These are phyloP conservation scores for Boechera retrofracta DNA, from an alignment of 345 rosid genomes.

Conservation along the genomic window DNA sequence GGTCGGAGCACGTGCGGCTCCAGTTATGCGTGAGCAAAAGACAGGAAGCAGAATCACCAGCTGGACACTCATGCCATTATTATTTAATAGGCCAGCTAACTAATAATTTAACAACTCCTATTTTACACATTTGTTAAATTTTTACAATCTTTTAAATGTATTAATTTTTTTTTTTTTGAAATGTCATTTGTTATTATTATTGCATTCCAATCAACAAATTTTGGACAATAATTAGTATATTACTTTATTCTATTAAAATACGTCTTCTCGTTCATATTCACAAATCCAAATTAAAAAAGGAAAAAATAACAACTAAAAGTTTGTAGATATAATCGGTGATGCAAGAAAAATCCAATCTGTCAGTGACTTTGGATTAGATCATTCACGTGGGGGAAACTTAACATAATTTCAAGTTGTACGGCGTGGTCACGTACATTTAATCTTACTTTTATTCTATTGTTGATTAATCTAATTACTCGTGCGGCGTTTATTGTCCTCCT, in stretches of 20 bases:
- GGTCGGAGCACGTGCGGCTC: constrained; percentile 54
- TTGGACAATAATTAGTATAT: background rate
- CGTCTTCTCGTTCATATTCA: constrained; percentile 25
- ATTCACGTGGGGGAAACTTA: constrained; percentile 43
- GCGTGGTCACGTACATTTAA: constrained; percentile 44
- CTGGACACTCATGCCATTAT: constrained; percentile 26
- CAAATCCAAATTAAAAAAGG: background rate
- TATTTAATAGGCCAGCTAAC: background rate
- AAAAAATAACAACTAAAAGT: background rate
- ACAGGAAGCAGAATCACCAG: constrained; percentile 44
- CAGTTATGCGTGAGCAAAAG: constrained; percentile 50
- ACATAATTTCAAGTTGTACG: constrained; percentile 32
- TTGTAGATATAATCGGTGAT: background rate
- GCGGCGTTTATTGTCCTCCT: constrained; percentile 17
- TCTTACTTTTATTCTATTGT: constrained; percentile 4
- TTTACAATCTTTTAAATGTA: background rate
- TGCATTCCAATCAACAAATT: background rate
- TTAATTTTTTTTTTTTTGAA: background rate
- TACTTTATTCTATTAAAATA: background rate
- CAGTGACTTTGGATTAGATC: constrained; percentile 41
- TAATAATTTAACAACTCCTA: background rate
- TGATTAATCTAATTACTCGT: constrained; percentile 34
- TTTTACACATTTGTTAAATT: background rate
- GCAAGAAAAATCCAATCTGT: constrained; percentile 28
- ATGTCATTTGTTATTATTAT: background rate